Percentiles rank a stretch among this genome's conserved stretches.
These are phyloP conservation scores for Pleurostoma richardsiae DNA, from an alignment of 2,329 filamentous ascomycete species.

Conservation along the genomic window DNA sequence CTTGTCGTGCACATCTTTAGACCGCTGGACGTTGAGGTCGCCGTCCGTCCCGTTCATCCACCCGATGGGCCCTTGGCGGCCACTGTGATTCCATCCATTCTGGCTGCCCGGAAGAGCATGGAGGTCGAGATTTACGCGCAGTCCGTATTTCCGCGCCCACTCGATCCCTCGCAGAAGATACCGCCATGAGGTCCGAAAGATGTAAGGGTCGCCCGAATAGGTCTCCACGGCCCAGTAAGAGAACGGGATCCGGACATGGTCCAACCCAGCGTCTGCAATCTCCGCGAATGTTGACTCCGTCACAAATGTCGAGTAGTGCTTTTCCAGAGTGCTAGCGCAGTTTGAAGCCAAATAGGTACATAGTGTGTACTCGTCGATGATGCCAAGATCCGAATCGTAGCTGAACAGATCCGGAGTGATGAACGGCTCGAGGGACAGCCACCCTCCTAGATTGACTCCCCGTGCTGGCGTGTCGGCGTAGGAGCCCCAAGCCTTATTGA, in stretches of 20 bases:
- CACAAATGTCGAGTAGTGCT: slow-evolving; percentile 87
- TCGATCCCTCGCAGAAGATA: slow-evolving; percentile 92
- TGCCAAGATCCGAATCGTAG: slow-evolving; percentile 54
- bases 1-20: slow-evolving; percentile 80
- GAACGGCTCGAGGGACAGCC: slow-evolving; percentile 90
- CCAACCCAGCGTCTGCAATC: slow-evolving; percentile 81
- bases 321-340: slow-evolving; percentile 66
- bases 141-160: slow-evolving; percentile 85
- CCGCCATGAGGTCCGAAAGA: slow-evolving; percentile 83
- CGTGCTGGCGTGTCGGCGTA: slow-evolving; percentile 77
- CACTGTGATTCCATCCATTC: slow-evolving; percentile 97
- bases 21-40: slow-evolving; percentile 69
- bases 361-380: slow-evolving; percentile 88
- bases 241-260: slow-evolving; percentile 94
- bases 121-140: slow-evolving; percentile 88
- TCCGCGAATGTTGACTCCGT: slow-evolving; percentile 78
- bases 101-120: slow-evolving; percentile 91
- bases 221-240: slow-evolving; percentile 91
- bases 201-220: slow-evolving; percentile 82
- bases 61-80: slow-evolving; percentile 70
- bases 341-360: slow-evolving; percentile 62
- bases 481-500: slow-evolving; percentile 69
- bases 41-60: slow-evolving; percentile 94
- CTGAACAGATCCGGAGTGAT: slow-evolving; percentile 90
- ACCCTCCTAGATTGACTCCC: slow-evolving; percentile 90